Conservation (phyloP, 2,329 filamentous ascomycete genomes). For the Aspergillus ustus region DNA sequence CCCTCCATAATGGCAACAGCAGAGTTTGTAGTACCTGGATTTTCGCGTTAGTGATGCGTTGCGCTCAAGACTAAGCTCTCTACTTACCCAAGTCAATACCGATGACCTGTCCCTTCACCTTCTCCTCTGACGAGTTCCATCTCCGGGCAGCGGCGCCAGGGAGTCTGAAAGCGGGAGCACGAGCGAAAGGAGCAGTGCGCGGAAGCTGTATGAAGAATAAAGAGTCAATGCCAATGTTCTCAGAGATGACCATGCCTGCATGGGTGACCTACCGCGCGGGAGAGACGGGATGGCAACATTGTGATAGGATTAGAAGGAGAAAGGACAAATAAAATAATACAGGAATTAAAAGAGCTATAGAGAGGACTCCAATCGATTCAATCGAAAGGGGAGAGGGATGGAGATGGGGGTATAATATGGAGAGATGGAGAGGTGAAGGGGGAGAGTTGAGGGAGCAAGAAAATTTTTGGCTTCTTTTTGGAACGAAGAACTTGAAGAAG, state of each 20-base stretch:
- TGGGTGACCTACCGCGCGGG: constrained; percentile 70
- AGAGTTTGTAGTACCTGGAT: constrained; percentile 85
- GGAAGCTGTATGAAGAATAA: constrained; percentile 64
- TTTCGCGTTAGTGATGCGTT: constrained; percentile 23
- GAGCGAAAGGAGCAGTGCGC: constrained; percentile 72
- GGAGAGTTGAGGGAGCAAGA: constrained; percentile 27
- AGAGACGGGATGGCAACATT: constrained; percentile 74
- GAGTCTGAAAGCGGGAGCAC: constrained; percentile 70
- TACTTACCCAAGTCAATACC: constrained; percentile 92
- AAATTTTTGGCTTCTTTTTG: constrained; percentile 22
- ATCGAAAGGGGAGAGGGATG: constrained; percentile 30
- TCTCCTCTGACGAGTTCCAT: constrained; percentile 63
- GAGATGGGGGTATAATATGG: constrained; percentile 24
- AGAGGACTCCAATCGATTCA: constrained; percentile 39
- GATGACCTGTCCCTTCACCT: constrained; percentile 94
- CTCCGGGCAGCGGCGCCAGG: constrained; percentile 73
- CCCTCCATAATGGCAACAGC: constrained; percentile 98
- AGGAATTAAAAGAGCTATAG: constrained; percentile 36
- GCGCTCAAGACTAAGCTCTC: not conserved
- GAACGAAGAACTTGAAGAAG: constrained; percentile 35
- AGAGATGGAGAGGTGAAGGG: constrained; percentile 12
- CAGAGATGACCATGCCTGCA: constrained; percentile 17
- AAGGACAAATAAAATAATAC: constrained; percentile 38
- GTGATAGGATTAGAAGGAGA: constrained; percentile 45
- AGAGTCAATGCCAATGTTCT: constrained; percentile 23